phyloP scores from a whole-genome alignment of 2,329 filamentous ascomycete genomes.

The Cercospora sesami region DNA sequence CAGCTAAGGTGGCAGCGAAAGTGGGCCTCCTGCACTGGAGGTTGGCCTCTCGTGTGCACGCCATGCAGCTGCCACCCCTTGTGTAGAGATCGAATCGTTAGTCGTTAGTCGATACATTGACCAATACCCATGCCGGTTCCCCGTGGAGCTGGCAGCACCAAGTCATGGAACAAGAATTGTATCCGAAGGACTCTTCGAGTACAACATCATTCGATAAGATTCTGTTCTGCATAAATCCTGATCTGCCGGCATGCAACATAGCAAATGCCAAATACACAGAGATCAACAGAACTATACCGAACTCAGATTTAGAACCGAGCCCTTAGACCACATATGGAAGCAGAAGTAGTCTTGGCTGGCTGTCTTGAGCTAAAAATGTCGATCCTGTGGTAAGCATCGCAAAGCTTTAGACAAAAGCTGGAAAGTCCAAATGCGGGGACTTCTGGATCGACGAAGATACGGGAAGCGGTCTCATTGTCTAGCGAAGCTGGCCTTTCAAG shows the following conservation, averaged over 20 bases:
- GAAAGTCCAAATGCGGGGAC: not conserved
- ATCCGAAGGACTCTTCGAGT: no score
- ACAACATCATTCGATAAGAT: not conserved
- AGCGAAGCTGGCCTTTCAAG: not conserved
- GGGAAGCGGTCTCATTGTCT: not conserved
- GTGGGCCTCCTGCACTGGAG: no score
- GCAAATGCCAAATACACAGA: not conserved
- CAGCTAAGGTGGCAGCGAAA: no score
- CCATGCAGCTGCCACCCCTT: no score
- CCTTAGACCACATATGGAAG: not conserved
- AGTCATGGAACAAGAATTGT: no score
- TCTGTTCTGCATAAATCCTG: not conserved
- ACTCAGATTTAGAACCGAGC: not conserved
- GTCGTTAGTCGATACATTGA: no score
- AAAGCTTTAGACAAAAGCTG: not conserved
- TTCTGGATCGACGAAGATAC: not conserved
- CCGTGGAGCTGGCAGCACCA: no score
- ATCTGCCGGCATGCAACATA: not conserved
- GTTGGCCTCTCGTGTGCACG: no score
- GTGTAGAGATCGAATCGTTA: no score
- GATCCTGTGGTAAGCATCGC: not conserved
- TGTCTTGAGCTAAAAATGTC: not conserved
- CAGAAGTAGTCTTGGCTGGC: not conserved
- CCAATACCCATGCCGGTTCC: no score
- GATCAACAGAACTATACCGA: not conserved